Evolutionary conservation across 805 yeast genomes (phyloP).

Genomic region (Wickerhamiella australiensis): DNA sequence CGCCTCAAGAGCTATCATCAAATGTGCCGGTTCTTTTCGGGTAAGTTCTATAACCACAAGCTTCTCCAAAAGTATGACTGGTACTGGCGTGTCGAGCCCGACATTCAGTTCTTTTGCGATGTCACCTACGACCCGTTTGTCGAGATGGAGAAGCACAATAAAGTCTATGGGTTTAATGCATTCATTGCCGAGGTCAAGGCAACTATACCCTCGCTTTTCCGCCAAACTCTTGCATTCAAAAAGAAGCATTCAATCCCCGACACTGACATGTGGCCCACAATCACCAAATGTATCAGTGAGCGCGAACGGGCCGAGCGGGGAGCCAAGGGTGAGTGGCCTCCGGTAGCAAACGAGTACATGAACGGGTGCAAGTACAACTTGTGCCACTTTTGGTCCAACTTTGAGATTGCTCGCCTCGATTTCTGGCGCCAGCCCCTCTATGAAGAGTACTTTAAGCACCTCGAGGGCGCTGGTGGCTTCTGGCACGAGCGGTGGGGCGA

Average conservation of each 20-base stretch:
- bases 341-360: slow-evolving; percentile 29
- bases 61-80: slow-evolving; percentile 60
- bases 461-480: slow-evolving; percentile 72
- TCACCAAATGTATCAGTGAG: slow-evolving; percentile 25
- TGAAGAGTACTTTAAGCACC: slow-evolving; percentile 49
- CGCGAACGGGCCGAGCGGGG: slow-evolving; percentile 6
- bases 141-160: slow-evolving; percentile 57
- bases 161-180: slow-evolving; percentile 77
- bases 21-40: slow-evolving; percentile 91
- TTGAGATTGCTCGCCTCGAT: slow-evolving; percentile 78
- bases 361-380: slow-evolving; percentile 59
- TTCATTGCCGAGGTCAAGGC: slow-evolving; percentile 64
- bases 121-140: slow-evolving; percentile 81
- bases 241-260: slow-evolving; percentile 35
- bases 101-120: slow-evolving; percentile 81
- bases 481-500: slow-evolving; percentile 95
- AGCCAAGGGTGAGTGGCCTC: not conserved
- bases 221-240: slow-evolving; percentile 52
- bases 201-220: slow-evolving; percentile 72
- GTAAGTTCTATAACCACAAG: slow-evolving; percentile 70
- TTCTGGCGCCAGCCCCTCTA: slow-evolving; percentile 57
- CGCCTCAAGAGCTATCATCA: slow-evolving; percentile 71
- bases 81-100: slow-evolving; percentile 97
- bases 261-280: slow-evolving; percentile 18
- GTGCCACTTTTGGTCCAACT: slow-evolving; percentile 89